Evolutionary conservation across 306 rosid species (phyloP).

Genomic region (Malus sylvestris): DNA sequence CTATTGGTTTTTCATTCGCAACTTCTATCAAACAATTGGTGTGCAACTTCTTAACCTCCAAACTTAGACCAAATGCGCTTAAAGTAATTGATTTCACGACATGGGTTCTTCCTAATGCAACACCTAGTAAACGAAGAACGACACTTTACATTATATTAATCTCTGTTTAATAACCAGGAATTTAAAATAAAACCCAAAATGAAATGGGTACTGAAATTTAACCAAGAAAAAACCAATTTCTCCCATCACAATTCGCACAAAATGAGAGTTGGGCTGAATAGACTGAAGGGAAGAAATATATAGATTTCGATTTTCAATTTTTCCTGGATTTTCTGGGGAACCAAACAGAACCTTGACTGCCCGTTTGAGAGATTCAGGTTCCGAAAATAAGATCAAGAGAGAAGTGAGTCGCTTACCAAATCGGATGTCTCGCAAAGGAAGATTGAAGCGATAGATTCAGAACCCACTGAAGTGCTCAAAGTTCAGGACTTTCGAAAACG

Average conservation of each 20-base stretch:
- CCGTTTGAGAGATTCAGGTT: neutral
- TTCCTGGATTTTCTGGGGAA: neutral
- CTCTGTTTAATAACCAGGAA: neutral
- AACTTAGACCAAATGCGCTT: neutral
- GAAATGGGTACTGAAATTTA: neutral
- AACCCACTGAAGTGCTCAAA: neutral
- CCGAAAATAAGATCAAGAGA: neutral
- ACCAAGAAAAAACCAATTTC: neutral
- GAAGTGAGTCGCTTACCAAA: neutral
- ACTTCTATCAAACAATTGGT: conserved; percentile 4
- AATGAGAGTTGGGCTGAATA: neutral
- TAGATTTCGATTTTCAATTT: neutral
- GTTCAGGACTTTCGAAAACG: neutral
- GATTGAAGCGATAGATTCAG: neutral
- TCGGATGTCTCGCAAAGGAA: neutral
- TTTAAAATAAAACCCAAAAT: too few species aligned
- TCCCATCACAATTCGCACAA: neutral
- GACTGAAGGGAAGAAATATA: neutral
- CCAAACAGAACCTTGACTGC: neutral
- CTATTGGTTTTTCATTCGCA: neutral
- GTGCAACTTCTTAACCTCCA: neutral
- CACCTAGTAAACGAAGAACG: neutral
- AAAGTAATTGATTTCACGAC: neutral
- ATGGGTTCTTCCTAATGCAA: neutral
- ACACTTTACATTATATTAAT: neutral